Evolutionary conservation across 2,329 filamentous ascomycete species (phyloP).

Genomic region (Neopestalotiopsis rosae): DNA sequence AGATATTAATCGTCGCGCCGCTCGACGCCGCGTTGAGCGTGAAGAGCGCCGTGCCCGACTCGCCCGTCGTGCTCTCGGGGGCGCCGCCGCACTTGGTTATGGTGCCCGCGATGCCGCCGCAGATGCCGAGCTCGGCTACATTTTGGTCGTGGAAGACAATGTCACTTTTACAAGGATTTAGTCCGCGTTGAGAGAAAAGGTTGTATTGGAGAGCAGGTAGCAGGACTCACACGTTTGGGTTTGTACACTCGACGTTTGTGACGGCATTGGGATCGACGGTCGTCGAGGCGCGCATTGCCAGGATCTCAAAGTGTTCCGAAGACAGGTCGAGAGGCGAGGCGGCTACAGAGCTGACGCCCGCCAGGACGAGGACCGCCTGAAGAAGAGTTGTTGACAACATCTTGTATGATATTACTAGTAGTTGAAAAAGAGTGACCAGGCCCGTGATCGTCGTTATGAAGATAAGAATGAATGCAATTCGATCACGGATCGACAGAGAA

Average conservation of each 20-base stretch:
- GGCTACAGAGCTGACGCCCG: conserved; percentile 36
- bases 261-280: conserved; percentile 47
- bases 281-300: conserved; percentile 44
- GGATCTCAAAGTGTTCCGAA: conserved; percentile 50
- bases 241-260: conserved; percentile 45
- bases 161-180: conserved; percentile 33
- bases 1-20: conserved; percentile 57
- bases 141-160: conserved; percentile 56
- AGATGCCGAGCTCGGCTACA: conserved; percentile 54
- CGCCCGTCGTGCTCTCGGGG: conserved; percentile 49
- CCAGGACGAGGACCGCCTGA: conserved; percentile 36
- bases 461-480: conserved; percentile 12
- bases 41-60: conserved; percentile 54
- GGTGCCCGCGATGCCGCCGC: conserved; percentile 55
- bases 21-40: conserved; percentile 44
- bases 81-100: conserved; percentile 51
- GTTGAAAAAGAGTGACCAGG: conserved; percentile 11
- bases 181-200: background rate
- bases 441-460: conserved; percentile 2
- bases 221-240: conserved; percentile 44
- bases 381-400: conserved; percentile 41
- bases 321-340: conserved; percentile 42
- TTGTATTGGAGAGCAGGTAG: background rate
- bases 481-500: conserved; percentile 16
- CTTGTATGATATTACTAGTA: conserved; percentile 21